A percentile compares a stretch with the other conserved stretches of the same genome.
Conservation (phyloP, 352 stramenopile species). For the Pythium monospermum region DNA sequence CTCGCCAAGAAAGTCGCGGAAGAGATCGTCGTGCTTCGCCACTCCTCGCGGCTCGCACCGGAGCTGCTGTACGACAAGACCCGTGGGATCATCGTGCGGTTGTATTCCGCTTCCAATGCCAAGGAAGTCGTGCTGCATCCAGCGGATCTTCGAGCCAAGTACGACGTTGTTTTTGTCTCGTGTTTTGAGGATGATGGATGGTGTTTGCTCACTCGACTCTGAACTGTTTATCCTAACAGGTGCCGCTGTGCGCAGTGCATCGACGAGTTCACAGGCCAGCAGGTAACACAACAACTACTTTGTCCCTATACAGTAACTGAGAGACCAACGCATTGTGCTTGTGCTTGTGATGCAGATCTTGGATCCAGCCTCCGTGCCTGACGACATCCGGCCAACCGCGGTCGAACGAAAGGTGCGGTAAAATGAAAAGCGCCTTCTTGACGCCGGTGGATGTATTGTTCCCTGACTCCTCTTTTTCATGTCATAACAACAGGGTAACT, state of each 20-base stretch:
- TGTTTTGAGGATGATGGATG: background rate
- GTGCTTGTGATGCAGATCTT: slow-evolving; percentile 41
- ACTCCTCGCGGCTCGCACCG: slow-evolving; percentile 59
- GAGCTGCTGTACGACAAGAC: slow-evolving; percentile 78
- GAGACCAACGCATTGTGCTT: too few species aligned
- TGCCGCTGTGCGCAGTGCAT: slow-evolving; percentile 84
- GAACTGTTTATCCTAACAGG: too few species aligned
- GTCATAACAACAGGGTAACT: slow-evolving; percentile 89
- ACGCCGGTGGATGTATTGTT: too few species aligned
- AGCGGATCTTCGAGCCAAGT: slow-evolving; percentile 65
- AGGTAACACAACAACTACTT: too few species aligned
- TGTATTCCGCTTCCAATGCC: slow-evolving; percentile 64
- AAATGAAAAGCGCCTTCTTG: too few species aligned
- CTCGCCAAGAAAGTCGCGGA: slow-evolving; percentile 69
- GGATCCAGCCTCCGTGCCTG: slow-evolving; percentile 57
- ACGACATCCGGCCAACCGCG: slow-evolving; percentile 75
- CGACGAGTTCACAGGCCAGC: slow-evolving; percentile 80
- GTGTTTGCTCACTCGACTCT: too few species aligned
- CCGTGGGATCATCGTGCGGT: slow-evolving; percentile 71
- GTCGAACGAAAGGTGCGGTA: slow-evolving; percentile 76
- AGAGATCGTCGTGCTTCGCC: slow-evolving; percentile 72
- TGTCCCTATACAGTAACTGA: too few species aligned
- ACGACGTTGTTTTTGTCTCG: background rate
- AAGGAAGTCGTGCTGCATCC: slow-evolving; percentile 74
- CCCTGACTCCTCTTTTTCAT: background rate